Evolutionary conservation across 768 basidiomycete genomes (phyloP).

Genomic region (Stropharia rugosoannulata): DNA sequence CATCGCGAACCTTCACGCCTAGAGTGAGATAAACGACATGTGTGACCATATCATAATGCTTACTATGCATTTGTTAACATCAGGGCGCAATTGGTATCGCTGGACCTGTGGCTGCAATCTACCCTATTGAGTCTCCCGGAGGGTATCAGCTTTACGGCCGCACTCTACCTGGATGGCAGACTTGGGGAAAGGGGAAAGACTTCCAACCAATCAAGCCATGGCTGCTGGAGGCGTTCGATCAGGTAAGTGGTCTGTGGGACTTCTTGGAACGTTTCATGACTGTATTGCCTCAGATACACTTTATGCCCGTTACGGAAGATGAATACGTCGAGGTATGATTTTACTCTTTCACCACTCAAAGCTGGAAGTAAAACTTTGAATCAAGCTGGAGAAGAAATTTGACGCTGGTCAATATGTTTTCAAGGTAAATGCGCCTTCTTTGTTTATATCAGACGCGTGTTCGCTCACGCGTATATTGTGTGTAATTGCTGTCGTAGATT

Average conservation of each 20-base stretch:
- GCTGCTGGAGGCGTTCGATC: conserved; percentile 63
- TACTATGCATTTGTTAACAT: background rate
- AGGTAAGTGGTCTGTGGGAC: conserved; percentile 32
- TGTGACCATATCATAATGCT: background rate
- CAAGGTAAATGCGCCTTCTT: conserved; percentile 30
- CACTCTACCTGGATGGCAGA: conserved; percentile 64
- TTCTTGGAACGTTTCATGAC: background rate
- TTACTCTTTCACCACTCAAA: background rate
- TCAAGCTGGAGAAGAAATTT: conserved; percentile 50
- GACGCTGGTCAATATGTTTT: conserved; percentile 53
- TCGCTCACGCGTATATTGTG: conserved; percentile 4
- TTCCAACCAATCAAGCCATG: conserved; percentile 52
- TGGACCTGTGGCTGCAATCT: conserved; percentile 64
- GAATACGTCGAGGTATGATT: conserved; percentile 44
- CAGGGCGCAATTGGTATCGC: conserved; percentile 73
- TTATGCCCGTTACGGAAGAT: conserved; percentile 45
- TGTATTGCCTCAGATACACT: conserved; percentile 41
- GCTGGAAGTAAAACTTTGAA: background rate
- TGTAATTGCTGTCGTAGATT: conserved; percentile 30
- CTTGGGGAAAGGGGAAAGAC: conserved; percentile 53
- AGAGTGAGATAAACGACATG: conserved; percentile 20
- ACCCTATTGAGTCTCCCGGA: conserved; percentile 63
- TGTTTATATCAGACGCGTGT: background rate
- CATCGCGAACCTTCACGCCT: conserved; percentile 65
- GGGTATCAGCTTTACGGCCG: conserved; percentile 67